Evolutionary conservation across 352 stramenopile genomes (phyloP), one percentile per base, ranked within the genome.

Genomic region (Blastocystis hominis): DNA sequence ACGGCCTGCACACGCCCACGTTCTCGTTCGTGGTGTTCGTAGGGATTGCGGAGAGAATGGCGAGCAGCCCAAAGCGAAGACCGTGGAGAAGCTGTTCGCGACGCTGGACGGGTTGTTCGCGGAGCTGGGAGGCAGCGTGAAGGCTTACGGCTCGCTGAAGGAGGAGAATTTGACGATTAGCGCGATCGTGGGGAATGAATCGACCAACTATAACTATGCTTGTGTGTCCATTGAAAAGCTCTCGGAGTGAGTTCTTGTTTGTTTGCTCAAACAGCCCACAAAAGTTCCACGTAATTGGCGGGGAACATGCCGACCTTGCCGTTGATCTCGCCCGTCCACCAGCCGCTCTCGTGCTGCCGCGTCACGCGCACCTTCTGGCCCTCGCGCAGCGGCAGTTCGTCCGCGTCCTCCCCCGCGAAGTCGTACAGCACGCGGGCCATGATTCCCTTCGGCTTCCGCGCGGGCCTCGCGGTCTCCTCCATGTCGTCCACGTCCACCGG

Each of bases 281-380:
- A 44, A 20, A 87, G 50, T 42, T 87, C 70, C 24, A 87, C 77
- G 77, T 87, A 87, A 13, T 72, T 87, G 13, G 77, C 77, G 36
- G 77, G 77, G 77, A 87, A 87, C n/a, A 87, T 75, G 15, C 77
- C 77, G 46, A 78, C 46, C 24, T 76, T 64, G 1, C 77, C 77
- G 40, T 75, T 75, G 15, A 75, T 68, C 77, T 87, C 77, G 34
- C 77, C 77, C 3, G 77, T 87, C 77, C 77, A 87, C 77, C 77
- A 87, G 40, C 77, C 77, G n/a, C 62, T 78, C 24, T 75, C 54
- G 46, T 87, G 77, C 54, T 87, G 77, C 40, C 66, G 38, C 15
- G 66, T 78, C 13, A 87, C 77, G 77, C 66, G 66, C 20, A 87
- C 77, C 66, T 87, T 78, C 62, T 87, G 72, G 47, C 77, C 77